phyloP scores from a whole-genome alignment of 75 land plant genomes.

The Chamaecyparis obtusa region DNA sequence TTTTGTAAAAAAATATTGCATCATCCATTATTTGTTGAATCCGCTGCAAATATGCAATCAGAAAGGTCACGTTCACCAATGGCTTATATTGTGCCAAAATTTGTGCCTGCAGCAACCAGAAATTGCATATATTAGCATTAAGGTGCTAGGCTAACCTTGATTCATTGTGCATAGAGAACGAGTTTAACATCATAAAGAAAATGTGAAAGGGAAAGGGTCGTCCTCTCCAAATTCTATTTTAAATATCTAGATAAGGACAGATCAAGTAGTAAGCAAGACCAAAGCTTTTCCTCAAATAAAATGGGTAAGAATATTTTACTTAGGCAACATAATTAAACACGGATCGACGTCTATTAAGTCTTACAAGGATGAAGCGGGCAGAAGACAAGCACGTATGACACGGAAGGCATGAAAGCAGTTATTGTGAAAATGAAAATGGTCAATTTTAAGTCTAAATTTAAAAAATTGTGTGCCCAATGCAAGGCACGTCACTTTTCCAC shows the following conservation, averaged over 20 bases:
- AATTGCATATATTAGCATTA: neutral
- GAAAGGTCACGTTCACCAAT: constrained; percentile 25
- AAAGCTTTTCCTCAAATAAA: neutral
- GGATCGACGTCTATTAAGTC: neutral
- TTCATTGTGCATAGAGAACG: neutral
- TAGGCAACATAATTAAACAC: neutral
- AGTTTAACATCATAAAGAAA: neutral
- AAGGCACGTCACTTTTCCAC: neutral
- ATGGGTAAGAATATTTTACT: neutral
- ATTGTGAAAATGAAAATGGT: neutral
- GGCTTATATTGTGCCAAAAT: constrained; percentile 43
- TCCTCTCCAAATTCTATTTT: neutral
- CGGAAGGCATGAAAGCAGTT: neutral
- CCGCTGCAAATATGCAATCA: constrained; percentile 23
- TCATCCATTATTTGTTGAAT: constrained; percentile 30
- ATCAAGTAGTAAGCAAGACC: neutral
- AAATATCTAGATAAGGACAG: neutral
- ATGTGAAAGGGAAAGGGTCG: neutral
- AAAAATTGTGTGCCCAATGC: neutral
- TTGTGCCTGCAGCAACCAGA: constrained; percentile 27
- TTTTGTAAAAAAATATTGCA: constrained; percentile 32
- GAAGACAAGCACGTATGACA: neutral
- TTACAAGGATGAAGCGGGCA: neutral
- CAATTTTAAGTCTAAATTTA: too few relatives aligned
- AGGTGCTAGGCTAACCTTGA: neutral